These are phyloP conservation scores for Rhipidocladum racemiflorum DNA, from an alignment of 176 grass and related monocot species.

Conservation along the genomic window DNA sequence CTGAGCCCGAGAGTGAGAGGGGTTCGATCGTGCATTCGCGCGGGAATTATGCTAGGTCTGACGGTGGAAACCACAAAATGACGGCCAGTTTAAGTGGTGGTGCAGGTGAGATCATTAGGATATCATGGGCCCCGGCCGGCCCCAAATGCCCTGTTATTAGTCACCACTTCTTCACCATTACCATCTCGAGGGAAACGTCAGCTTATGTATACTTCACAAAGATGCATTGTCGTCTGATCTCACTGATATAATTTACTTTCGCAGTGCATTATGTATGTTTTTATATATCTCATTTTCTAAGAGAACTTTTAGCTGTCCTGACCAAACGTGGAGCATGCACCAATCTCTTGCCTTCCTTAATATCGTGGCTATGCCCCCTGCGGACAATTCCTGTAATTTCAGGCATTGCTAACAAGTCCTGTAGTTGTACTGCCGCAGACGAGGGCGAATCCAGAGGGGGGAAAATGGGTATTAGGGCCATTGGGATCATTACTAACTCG, in stretches of 20 bases:
- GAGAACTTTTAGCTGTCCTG: background rate
- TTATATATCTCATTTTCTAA: background rate
- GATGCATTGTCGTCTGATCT: background rate
- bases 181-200: constrained; percentile 22
- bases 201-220: background rate
- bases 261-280: background rate
- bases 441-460: too few species aligned
- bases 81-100: background rate
- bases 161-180: background rate
- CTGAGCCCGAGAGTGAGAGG: too few species aligned
- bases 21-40: background rate
- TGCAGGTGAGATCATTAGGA: background rate
- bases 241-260: background rate
- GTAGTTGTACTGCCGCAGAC: too few species aligned
- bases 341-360: background rate
- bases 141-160: background rate
- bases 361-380: too few species aligned
- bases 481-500: too few species aligned
- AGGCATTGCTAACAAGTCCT: too few species aligned
- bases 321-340: background rate
- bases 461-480: too few species aligned
- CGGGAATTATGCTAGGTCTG: background rate
- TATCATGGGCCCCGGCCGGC: background rate
- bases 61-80: background rate
- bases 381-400: too few species aligned